Conservation (phyloP, 2,329 filamentous ascomycete species). For the Amphichorda felina region DNA sequence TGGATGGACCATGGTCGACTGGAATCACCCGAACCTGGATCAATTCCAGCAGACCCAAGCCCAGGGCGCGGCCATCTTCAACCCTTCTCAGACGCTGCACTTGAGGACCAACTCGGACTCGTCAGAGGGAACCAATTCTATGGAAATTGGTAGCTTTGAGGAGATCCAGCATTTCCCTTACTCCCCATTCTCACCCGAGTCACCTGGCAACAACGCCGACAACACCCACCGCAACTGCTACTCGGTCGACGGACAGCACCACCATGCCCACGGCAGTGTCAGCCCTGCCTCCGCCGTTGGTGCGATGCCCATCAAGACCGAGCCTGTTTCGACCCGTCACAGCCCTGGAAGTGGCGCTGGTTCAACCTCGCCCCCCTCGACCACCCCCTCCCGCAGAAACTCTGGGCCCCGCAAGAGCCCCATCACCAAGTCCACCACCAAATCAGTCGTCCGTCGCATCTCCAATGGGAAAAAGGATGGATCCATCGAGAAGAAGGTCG, state of each 20-base stretch:
- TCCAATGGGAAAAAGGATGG: conserved; percentile 70
- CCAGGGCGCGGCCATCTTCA: conserved; percentile 65
- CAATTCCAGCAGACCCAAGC: conserved; percentile 41
- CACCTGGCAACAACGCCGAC: conserved; percentile 60
- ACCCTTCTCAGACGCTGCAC: conserved; percentile 83
- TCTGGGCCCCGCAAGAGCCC: conserved; percentile 65
- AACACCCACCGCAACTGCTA: conserved; percentile 49
- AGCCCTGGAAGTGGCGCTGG: conserved; percentile 49
- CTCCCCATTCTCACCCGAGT: conserved; percentile 73
- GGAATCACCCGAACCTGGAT: conserved; percentile 54
- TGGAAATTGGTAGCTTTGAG: conserved; percentile 70
- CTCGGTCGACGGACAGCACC: conserved; percentile 40
- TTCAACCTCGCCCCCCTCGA: conserved; percentile 49
- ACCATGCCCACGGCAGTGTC: conserved; percentile 15
- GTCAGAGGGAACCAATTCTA: conserved; percentile 55
- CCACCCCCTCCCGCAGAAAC: conserved; percentile 50
- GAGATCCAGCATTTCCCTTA: conserved; percentile 61
- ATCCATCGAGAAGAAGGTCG: conserved; percentile 78
- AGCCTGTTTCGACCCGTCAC: conserved; percentile 43
- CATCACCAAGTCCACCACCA: conserved; percentile 63
- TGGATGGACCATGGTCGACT: conserved; percentile 75
- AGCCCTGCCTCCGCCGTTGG: conserved; percentile 17
- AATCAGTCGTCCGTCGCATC: conserved; percentile 72
- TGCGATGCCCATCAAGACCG: conserved; percentile 35
- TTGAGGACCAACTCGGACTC: conserved; percentile 80